These are phyloP conservation scores for Colletotrichum theobromicola DNA, from an alignment of 2,329 filamentous ascomycete genomes.

Conservation along the genomic window DNA sequence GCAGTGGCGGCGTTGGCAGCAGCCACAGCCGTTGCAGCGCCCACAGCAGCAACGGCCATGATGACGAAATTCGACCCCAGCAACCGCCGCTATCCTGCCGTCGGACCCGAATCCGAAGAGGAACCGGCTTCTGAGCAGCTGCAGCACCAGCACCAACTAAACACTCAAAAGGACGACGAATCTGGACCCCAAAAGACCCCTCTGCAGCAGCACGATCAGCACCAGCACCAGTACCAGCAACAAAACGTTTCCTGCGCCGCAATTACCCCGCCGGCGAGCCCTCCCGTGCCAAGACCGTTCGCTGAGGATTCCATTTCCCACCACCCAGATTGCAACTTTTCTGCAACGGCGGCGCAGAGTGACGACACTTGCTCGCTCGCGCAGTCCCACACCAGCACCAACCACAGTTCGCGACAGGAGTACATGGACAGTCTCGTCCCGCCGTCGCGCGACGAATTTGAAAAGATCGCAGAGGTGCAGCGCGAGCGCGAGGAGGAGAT, in stretches of 20 bases:
- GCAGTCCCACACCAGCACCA: slow-evolving; percentile 8
- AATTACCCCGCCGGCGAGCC: slow-evolving; percentile 19
- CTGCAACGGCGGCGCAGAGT: slow-evolving; percentile 4
- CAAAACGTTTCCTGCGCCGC: slow-evolving; percentile 4
- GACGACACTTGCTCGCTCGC: slow-evolving; percentile 20
- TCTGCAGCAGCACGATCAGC: neutral
- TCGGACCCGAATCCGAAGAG: neutral
- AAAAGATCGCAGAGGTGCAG: slow-evolving; percentile 55
- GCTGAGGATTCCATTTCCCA: neutral
- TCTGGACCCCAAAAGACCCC: slow-evolving; percentile 3
- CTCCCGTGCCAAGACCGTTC: slow-evolving; percentile 10
- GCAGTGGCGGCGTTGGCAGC: neutral
- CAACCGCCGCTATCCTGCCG: neutral
- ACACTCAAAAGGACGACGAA: neutral
- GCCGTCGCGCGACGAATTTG: slow-evolving; percentile 51
- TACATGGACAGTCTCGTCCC: slow-evolving; percentile 58
- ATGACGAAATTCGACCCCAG: slow-evolving; percentile 15
- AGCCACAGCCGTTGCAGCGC: neutral
- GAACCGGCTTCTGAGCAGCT: neutral
- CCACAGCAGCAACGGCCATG: slow-evolving; percentile 1
- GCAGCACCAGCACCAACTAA: neutral
- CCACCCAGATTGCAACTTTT: neutral
- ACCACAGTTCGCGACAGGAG: slow-evolving; percentile 34
- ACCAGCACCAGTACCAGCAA: neutral
- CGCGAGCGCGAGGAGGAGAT: slow-evolving; percentile 49